These are phyloP conservation scores for Lindgomyces ingoldianus DNA, from an alignment of 495 filamentous ascomycete species.

Conservation along the genomic window DNA sequence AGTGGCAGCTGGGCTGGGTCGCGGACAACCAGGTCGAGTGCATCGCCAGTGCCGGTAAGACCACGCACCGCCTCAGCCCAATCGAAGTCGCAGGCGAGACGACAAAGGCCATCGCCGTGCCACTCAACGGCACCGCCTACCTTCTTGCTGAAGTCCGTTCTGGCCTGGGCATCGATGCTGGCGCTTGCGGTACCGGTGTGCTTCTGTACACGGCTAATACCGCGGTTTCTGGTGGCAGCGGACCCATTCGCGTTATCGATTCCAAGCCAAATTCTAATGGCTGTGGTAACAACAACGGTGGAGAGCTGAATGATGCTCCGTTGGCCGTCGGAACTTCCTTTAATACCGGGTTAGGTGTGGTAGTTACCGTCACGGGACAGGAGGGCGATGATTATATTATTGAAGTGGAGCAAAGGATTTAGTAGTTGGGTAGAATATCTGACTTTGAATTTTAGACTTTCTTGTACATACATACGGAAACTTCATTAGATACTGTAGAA, in stretches of 20 bases:
- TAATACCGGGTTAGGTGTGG: conserved; percentile 11
- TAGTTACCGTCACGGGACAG: neutral
- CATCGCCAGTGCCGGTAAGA: neutral
- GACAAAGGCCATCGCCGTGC: conserved; percentile 13
- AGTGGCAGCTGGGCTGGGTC: conserved; percentile 24
- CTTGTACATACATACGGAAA: no score
- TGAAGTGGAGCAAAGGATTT: conserved; percentile 11
- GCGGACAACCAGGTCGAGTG: conserved; percentile 20
- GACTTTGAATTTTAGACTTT: no score
- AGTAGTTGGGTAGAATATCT: no score
- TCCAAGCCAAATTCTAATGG: conserved; percentile 12
- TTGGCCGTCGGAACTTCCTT: neutral
- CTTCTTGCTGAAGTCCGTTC: conserved; percentile 25
- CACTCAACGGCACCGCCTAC: conserved; percentile 6
- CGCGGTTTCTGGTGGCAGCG: neutral
- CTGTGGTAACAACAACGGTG: neutral
- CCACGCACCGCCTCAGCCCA: conserved; percentile 17
- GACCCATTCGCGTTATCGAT: conserved; percentile 17
- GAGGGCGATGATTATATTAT: conserved; percentile 15
- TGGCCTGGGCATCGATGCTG: neutral
- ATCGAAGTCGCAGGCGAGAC: conserved; percentile 12
- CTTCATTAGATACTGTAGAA: no score
- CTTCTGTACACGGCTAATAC: conserved; percentile 20
- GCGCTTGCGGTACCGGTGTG: conserved; percentile 19
- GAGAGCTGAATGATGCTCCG: conserved; percentile 19